A percentile compares a stretch with the other conserved stretches of the same genome.
Evolutionary conservation across 495 filamentous ascomycete genomes (phyloP).

Genomic region (Achaetomiella virescens): DNA sequence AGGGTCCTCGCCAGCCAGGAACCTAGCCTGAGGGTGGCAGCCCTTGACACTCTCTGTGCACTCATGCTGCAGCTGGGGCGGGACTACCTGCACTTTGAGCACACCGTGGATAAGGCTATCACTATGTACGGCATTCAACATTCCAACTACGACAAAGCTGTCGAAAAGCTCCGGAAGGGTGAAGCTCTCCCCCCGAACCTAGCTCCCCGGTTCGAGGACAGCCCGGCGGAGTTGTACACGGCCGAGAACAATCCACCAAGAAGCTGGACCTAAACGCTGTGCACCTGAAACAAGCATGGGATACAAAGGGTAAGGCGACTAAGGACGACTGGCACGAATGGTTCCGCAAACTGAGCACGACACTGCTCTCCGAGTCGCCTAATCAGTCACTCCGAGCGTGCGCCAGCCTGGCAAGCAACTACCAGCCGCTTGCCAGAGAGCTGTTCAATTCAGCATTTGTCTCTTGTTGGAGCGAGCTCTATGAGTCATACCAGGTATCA

Average conservation of each 20-base stretch:
- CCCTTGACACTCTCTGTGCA: constrained; percentile 92
- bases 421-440: constrained; percentile 84
- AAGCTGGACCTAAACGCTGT: constrained; percentile 95
- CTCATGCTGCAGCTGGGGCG: constrained; percentile 92
- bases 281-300: constrained; percentile 96
- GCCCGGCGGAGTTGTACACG: constrained; percentile 67
- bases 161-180: constrained; percentile 87
- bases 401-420: constrained; percentile 81
- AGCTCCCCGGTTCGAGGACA: constrained; percentile 74
- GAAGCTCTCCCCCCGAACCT: constrained; percentile 92
- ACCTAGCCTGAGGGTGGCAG: constrained; percentile 66
- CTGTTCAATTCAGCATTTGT: constrained; percentile 98
- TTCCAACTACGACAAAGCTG: constrained; percentile 81
- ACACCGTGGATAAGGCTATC: constrained; percentile 76
- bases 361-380: constrained; percentile 89
- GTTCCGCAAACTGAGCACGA: constrained; percentile 94
- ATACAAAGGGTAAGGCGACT: constrained; percentile 89
- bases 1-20: constrained; percentile 69
- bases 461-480: constrained; percentile 97
- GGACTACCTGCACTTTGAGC: constrained; percentile 89
- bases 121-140: constrained; percentile 68
- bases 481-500: constrained; percentile 66
- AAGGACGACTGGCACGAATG: constrained; percentile 98
- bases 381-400: constrained; percentile 92
- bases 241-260: constrained; percentile 74